Evolutionary conservation across 805 yeast genomes (phyloP).

Genomic region (Candida ponderosae): DNA sequence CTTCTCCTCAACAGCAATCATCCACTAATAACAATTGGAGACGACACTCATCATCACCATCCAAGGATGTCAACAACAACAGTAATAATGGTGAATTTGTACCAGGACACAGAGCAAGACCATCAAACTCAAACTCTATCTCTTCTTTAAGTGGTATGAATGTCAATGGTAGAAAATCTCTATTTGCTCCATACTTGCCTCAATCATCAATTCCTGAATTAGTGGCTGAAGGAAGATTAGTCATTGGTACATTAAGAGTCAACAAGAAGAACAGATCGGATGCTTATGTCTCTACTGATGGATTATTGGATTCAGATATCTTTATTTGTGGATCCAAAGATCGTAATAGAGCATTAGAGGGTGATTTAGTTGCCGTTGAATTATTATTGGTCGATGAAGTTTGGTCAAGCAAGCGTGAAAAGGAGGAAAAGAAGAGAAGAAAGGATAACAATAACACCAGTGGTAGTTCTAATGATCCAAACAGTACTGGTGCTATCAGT

Average conservation of each 20-base stretch:
- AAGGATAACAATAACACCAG: conserved; percentile 44
- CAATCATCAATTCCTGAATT: conserved; percentile 88
- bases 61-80: neutral
- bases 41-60: neutral
- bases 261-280: conserved; percentile 95
- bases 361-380: conserved; percentile 94
- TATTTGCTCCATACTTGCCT: conserved; percentile 94
- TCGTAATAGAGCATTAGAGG: conserved; percentile 94
- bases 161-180: conserved; percentile 55
- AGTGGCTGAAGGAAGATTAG: conserved; percentile 83
- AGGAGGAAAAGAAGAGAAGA: conserved; percentile 94
- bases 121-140: conserved; percentile 58
- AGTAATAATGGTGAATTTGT: conserved; percentile 30
- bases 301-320: conserved; percentile 90
- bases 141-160: conserved; percentile 21
- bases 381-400: conserved; percentile 93
- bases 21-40: neutral
- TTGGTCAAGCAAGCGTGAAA: conserved; percentile 93
- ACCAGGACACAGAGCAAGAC: conserved; percentile 75
- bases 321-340: conserved; percentile 98
- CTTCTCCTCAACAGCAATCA: neutral
- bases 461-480: conserved; percentile 27
- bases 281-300: conserved; percentile 97
- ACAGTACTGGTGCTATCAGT: conserved; percentile 49
- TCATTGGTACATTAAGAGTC: conserved; percentile 87